These are phyloP conservation scores for Floccularia luteovirens DNA, from an alignment of 768 basidiomycete species.

Conservation along the genomic window DNA sequence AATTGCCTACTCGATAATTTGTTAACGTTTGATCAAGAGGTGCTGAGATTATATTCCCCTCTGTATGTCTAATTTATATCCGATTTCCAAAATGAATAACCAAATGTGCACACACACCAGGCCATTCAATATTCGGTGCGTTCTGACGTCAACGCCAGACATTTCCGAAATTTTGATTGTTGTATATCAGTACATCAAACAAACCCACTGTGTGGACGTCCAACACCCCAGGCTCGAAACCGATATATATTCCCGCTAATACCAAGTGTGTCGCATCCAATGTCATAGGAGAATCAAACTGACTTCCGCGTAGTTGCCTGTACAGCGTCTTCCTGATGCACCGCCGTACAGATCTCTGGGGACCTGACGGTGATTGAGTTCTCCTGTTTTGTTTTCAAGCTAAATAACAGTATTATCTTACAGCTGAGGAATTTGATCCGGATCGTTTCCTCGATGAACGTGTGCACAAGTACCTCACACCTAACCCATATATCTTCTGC, in stretches of 20 bases:
- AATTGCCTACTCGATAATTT: not conserved
- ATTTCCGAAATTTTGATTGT: not conserved
- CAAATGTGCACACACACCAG: not conserved
- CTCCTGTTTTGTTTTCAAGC: not conserved
- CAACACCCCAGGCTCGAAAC: conserved; percentile 7
- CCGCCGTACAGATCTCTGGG: conserved; percentile 42
- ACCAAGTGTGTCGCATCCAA: not conserved
- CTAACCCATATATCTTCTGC: conserved; percentile 34
- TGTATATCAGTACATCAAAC: conserved; percentile 6
- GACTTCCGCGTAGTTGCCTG: not conserved
- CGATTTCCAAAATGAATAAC: not conserved
- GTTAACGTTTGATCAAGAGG: conserved; percentile 19
- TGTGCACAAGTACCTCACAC: conserved; percentile 30
- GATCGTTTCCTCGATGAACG: conserved; percentile 50
- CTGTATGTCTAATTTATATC: conserved; percentile 14
- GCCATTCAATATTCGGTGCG: conserved; percentile 5
- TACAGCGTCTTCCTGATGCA: conserved; percentile 43
- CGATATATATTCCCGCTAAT: conserved; percentile 6
- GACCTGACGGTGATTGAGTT: conserved; percentile 35
- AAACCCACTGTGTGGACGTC: conserved; percentile 11
- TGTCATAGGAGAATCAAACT: not conserved
- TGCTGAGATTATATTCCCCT: conserved; percentile 29
- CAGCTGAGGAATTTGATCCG: conserved; percentile 44
- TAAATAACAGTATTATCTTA: not conserved
- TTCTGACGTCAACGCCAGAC: too few species aligned